Evolutionary conservation across 192 early-diverging fungal species (phyloP), one percentile per base, ranked within the genome.

Genomic region (Geranomyces variabilis): DNA sequence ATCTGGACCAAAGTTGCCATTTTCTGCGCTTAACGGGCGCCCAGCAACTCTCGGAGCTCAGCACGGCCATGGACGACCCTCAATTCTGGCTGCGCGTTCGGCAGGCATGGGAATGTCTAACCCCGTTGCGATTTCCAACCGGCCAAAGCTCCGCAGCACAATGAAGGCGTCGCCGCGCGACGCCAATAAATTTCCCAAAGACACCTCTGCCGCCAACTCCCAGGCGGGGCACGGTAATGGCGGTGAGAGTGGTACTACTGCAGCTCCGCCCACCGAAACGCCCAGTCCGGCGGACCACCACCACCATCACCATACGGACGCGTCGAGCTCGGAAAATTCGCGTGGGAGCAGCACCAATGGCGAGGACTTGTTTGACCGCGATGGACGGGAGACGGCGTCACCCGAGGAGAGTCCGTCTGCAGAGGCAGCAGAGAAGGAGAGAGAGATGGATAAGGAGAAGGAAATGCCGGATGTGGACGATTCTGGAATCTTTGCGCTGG

Each of bases 91-190:
- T 41, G 36, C 36, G 41, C 49, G 29, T 10, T 26, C 66, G 14
- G 4, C 46, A 26, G 46, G 28, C 21, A 44, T 66, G 8, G 17
- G 7, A 26, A 19, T 24, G 22, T 48, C 70, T 17, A 24, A 34
- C 14, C 72, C 72, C 9, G 51, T 74, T 22, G 36, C 67, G 51
- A 74, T 74, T 44, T 21, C 63, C 33, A 74, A 74, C 45, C 63
- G 72, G 29, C 72, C 72, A 28, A 74, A 74, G 26, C 46, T 74
- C 5, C 72, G 72, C 17, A 74, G 63, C 57, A 74, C 59, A 21
- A 51, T 74, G 63, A 74, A 74, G 31, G 63, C 72, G 17, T 74
- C 72, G 48, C 72, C 72, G 21, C 26, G 64, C 17, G 12, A 29
- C 5, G n/a, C 28, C 31, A 45, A 31, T 34, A 26, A 12, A 8